These are phyloP conservation scores for Penicillium alfredii DNA, from an alignment of 495 filamentous ascomycete genomes.

Conservation along the genomic window DNA sequence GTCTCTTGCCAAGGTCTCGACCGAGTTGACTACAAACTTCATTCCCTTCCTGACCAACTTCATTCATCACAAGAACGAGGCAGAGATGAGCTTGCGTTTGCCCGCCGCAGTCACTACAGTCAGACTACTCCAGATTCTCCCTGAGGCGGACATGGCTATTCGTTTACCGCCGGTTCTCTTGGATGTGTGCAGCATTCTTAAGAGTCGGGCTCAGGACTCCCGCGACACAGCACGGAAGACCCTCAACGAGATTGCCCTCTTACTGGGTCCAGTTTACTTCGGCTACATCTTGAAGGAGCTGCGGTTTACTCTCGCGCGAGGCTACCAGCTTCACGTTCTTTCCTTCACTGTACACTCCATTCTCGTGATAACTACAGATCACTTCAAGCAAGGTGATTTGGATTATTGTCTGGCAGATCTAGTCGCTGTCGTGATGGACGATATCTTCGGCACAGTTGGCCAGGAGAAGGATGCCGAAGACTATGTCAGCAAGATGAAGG, in stretches of 20 bases:
- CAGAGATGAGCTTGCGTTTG: conserved; percentile 82
- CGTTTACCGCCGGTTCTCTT: conserved; percentile 77
- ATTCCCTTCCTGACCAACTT: conserved; percentile 71
- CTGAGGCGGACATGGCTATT: conserved; percentile 60
- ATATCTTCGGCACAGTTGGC: conserved; percentile 92
- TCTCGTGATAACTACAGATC: conserved; percentile 65
- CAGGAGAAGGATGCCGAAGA: conserved; percentile 97
- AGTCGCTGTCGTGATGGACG: conserved; percentile 86
- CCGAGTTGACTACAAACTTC: conserved; percentile 67
- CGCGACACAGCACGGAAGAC: conserved; percentile 87
- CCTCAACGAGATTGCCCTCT: conserved; percentile 68
- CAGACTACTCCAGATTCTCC: conserved; percentile 77
- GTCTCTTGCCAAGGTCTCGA: conserved; percentile 58
- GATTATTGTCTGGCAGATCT: conserved; percentile 82
- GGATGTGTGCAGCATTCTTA: conserved; percentile 86
- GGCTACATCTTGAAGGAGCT: conserved; percentile 92
- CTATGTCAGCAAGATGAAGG: conserved; percentile 92
- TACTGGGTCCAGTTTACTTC: conserved; percentile 77
- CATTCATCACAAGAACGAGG: conserved; percentile 89
- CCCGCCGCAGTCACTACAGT: conserved; percentile 81
- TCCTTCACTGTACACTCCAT: conserved; percentile 95
- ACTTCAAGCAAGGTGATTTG: conserved; percentile 72
- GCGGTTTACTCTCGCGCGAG: conserved; percentile 68
- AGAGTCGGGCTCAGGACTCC: conserved; percentile 81
- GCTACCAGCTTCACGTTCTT: conserved; percentile 91